Conservation (phyloP, 441 rosid species). For the Viola pubescens region DNA sequence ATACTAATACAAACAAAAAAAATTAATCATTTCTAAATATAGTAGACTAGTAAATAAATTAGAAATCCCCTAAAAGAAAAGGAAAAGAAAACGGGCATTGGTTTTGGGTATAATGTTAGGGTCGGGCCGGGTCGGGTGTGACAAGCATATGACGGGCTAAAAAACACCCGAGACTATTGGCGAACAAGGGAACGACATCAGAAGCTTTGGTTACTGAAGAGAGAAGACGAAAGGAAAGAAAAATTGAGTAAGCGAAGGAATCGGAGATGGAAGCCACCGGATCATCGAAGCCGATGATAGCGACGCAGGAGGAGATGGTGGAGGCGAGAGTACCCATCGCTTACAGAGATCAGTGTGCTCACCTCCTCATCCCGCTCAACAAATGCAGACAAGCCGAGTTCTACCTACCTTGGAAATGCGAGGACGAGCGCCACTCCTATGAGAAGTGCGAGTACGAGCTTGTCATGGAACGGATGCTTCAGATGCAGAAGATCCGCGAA, state of each 20-base stretch:
- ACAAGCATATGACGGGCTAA: too few species aligned
- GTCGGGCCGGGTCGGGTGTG: too few species aligned
- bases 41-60: too few species aligned
- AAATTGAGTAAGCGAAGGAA: background rate
- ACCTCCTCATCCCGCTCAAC: conserved; percentile 85
- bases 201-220: too few species aligned
- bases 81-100: too few species aligned
- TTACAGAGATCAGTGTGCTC: conserved; percentile 91
- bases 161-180: too few species aligned
- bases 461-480: conserved; percentile 90
- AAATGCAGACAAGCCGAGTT: conserved; percentile 90
- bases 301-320: conserved; percentile 87
- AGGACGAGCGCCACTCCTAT: conserved; percentile 77
- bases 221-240: background rate
- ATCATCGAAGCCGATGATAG: conserved; percentile 95
- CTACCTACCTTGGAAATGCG: conserved; percentile 95
- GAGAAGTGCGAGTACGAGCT: conserved; percentile 98
- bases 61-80: too few species aligned
- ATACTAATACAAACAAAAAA: too few species aligned
- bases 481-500: conserved; percentile 92
- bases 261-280: conserved; percentile 59
- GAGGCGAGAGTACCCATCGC: conserved; percentile 63
- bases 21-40: too few species aligned
- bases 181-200: too few species aligned
- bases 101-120: too few species aligned